phyloP scores from a whole-genome alignment of 1,284 basidiomycete species.

The Cryptococcus hybrid region DNA sequence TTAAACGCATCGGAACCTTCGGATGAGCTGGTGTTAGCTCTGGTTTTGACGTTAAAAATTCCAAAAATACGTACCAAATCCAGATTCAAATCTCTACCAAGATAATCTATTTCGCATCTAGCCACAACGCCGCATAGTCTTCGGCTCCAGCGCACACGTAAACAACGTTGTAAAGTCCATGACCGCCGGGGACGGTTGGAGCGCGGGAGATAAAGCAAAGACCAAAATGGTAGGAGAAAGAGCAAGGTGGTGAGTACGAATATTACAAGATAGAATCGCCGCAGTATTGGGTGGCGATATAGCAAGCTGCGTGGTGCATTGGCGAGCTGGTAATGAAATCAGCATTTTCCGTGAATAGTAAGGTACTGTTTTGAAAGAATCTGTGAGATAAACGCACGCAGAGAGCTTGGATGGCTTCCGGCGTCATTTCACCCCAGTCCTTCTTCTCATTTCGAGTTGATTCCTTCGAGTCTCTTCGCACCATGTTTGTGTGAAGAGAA shows the following conservation, averaged over 20 bases:
- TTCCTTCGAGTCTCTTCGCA: background rate
- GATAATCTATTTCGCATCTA: constrained; percentile 43
- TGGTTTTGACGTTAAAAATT: background rate
- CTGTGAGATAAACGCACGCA: constrained; percentile 12
- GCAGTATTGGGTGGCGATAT: constrained; percentile 30
- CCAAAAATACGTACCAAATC: constrained; percentile 23
- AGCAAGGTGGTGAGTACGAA: constrained; percentile 32
- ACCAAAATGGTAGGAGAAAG: constrained; percentile 36
- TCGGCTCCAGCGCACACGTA: constrained; percentile 36
- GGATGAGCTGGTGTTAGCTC: background rate
- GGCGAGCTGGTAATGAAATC: constrained; percentile 16
- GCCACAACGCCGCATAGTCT: constrained; percentile 37
- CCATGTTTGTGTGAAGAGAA: background rate
- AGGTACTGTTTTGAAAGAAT: constrained; percentile 3
- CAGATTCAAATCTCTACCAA: constrained; percentile 32
- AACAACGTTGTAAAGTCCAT: constrained; percentile 37
- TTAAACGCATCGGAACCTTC: constrained; percentile 28
- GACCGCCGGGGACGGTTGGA: constrained; percentile 27
- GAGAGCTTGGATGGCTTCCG: constrained; percentile 23
- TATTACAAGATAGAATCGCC: constrained; percentile 34
- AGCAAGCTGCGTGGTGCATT: constrained; percentile 28
- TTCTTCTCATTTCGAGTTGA: background rate
- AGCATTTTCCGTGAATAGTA: background rate
- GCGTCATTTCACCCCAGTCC: constrained; percentile 21
- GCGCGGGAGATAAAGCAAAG: constrained; percentile 27